Base-by-base conservation (phyloP, 495 filamentous ascomycete genomes). In the Lineolata rhizophorae region DNA sequence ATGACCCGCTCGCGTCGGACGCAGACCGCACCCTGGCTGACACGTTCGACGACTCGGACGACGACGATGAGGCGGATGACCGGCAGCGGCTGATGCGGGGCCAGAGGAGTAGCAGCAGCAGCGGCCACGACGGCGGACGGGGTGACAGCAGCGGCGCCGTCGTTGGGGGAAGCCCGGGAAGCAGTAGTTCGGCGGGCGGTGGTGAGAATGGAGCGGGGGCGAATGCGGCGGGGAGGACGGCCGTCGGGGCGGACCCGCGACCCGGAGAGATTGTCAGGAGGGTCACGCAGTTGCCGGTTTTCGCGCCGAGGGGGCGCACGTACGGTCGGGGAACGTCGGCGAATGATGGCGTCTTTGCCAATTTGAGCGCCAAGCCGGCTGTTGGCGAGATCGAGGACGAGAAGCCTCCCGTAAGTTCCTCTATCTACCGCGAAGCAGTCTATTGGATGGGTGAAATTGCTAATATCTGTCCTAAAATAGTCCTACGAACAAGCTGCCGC, bases 401-500 rank as follows among this genome's bases (percentile, higher is more conserved):
- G 53, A 62, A 78, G 47, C 87, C 87, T 60, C 87, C 87, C 31
- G 84, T 92, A 70, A 40, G 78, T 72, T 38, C 26, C 20, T 37
- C 26, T n/a, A 25, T 36, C 14, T 34, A 18, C 18, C 13, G 5
- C 33, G 31, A 20, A 9, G 19, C 20, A 29, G 32, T 37, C 15
- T 14, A 45, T 8, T 46, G 4, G 10, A n/a, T 21, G 11, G 32
- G 27, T 17, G 16, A 15, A 27, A 20, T 21, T 11, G 27, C 21
- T 19, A 36, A 19, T 22, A 12, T 19, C 4, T 24, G 14, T 25
- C 3, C 24, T 12, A 3, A 18, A 27, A 13, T 39, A 95, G 83
- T 80, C 84, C 14, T 97, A 97, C 57, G 90, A 97, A 64, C 83
- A 93, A 70, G 87, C 87, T 4, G 87, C 87, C 6, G 85, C 85